Conservation (phyloP, 2,329 filamentous ascomycete species). For the Diaporthe eres region DNA sequence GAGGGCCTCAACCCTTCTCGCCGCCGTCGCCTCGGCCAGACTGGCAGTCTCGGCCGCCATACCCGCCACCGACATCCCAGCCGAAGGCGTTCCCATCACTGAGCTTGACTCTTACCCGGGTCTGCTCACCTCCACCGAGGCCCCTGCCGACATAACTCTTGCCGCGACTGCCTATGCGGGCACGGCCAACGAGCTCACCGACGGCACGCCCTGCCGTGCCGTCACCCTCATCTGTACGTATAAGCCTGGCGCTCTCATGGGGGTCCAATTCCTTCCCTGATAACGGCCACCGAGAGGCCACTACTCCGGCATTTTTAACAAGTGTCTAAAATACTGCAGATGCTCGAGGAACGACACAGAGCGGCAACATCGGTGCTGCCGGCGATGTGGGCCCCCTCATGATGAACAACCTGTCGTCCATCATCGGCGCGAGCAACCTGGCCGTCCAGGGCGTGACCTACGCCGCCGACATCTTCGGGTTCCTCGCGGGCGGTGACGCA, state of each 20-base stretch:
- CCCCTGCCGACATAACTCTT: not conserved
- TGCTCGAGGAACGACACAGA: constrained; percentile 38
- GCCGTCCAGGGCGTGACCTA: constrained; percentile 49
- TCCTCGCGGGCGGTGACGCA: constrained; percentile 46
- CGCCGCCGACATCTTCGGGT: constrained; percentile 45
- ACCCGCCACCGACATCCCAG: not conserved
- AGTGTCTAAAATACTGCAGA: not conserved
- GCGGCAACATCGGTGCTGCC: constrained; percentile 40
- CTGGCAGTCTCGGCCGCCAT: constrained; percentile 3
- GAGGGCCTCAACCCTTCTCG: constrained; percentile 14
- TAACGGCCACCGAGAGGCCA: not conserved
- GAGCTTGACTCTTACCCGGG: constrained; percentile 20
- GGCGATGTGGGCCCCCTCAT: constrained; percentile 46
- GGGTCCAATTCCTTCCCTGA: too few relatives aligned
- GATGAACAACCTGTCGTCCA: constrained; percentile 43
- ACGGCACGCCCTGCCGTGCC: constrained; percentile 40
- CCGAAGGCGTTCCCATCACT: not conserved
- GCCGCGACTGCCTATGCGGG: constrained; percentile 20
- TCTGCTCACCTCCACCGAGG: not conserved
- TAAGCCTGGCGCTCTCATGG: not conserved
- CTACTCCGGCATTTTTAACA: too few relatives aligned
- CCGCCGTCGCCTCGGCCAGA: constrained; percentile 12
- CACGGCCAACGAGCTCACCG: constrained; percentile 37
- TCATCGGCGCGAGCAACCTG: constrained; percentile 41
- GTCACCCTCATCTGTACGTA: constrained; percentile 38